These are phyloP conservation scores for Fusarium virguliforme DNA, from an alignment of 2,329 filamentous ascomycete species.

Conservation along the genomic window DNA sequence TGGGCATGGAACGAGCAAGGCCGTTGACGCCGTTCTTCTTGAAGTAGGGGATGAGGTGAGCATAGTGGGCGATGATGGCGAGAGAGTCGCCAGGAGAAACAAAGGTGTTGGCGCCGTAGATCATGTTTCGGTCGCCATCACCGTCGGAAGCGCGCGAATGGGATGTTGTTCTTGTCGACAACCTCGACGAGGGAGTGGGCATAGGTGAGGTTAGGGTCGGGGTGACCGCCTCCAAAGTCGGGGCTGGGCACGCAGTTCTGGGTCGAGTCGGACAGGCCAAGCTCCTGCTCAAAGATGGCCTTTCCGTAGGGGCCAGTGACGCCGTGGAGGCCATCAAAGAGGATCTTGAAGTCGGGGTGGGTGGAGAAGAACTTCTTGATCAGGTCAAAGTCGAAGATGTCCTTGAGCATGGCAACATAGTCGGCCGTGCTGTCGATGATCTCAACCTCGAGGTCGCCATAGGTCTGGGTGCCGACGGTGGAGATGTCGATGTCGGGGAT, in stretches of 20 bases:
- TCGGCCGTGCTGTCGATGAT: conserved; percentile 93
- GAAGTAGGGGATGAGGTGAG: conserved; percentile 97
- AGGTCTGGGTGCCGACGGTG: conserved; percentile 86
- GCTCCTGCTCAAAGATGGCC: conserved; percentile 94
- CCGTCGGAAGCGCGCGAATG: conserved; percentile 98
- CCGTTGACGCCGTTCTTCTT: conserved; percentile 97
- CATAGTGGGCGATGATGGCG: conserved; percentile 98
- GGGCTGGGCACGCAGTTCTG: conserved; percentile 95
- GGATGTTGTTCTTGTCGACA: conserved; percentile 91
- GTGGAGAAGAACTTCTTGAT: conserved; percentile 94
- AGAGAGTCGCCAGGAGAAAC: conserved; percentile 97
- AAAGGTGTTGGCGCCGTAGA: conserved; percentile 96
- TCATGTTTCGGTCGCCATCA: conserved; percentile 99
- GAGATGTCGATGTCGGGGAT: conserved; percentile 89
- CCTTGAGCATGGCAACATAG: conserved; percentile 95
- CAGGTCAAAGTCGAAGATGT: conserved; percentile 97
- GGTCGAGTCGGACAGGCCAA: conserved; percentile 83
- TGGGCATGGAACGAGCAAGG: conserved; percentile 97
- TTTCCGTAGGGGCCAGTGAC: conserved; percentile 96
- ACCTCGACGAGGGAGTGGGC: conserved; percentile 94
- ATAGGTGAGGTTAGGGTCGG: conserved; percentile 97
- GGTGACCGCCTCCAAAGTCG: conserved; percentile 97
- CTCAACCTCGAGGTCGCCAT: conserved; percentile 92
- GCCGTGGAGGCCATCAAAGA: conserved; percentile 95
- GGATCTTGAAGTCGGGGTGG: conserved; percentile 94